phyloP scores from a whole-genome alignment of 2,329 filamentous ascomycete species.

The Alternaria brassicae region DNA sequence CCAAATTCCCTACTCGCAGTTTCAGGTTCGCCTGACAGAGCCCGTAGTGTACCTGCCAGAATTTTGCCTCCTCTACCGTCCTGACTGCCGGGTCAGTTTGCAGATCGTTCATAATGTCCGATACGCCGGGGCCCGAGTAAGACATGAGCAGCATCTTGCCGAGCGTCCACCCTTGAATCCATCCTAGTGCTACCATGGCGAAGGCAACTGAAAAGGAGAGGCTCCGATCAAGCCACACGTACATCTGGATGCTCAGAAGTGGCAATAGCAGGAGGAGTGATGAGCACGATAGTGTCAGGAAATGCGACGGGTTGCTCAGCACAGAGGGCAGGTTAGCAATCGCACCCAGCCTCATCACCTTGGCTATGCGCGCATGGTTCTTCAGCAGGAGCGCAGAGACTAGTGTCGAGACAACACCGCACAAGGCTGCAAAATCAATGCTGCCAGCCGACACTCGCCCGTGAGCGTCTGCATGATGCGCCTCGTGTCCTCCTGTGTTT shows the following conservation, averaged over 20 bases:
- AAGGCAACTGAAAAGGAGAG: slow-evolving; percentile 83
- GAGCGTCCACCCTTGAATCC: slow-evolving; percentile 82
- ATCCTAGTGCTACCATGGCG: slow-evolving; percentile 87
- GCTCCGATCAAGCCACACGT: slow-evolving; percentile 81
- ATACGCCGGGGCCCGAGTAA: slow-evolving; percentile 69
- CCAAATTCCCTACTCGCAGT: slow-evolving; percentile 70
- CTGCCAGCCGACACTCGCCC: slow-evolving; percentile 74
- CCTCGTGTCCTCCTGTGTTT: slow-evolving; percentile 70
- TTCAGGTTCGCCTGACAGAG: slow-evolving; percentile 95
- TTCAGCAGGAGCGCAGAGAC: slow-evolving; percentile 85
- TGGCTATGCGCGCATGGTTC: slow-evolving; percentile 91
- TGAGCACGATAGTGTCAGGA: slow-evolving; percentile 89
- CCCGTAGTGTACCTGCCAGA: slow-evolving; percentile 99
- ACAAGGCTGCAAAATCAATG: slow-evolving; percentile 79
- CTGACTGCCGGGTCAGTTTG: slow-evolving; percentile 78
- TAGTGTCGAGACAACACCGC: slow-evolving; percentile 82
- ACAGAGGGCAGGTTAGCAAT: slow-evolving; percentile 82
- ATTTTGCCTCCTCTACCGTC: slow-evolving; percentile 85
- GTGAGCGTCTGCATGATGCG: slow-evolving; percentile 74
- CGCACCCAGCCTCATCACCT: slow-evolving; percentile 85
- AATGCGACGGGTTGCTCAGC: slow-evolving; percentile 94
- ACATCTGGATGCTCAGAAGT: slow-evolving; percentile 79
- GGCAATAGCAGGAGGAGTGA: slow-evolving; percentile 80
- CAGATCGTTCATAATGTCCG: slow-evolving; percentile 83
- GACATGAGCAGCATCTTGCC: slow-evolving; percentile 97